These are phyloP conservation scores for Ceratocystis eucalypticola DNA, from an alignment of 2,329 filamentous ascomycete species.

Conservation along the genomic window DNA sequence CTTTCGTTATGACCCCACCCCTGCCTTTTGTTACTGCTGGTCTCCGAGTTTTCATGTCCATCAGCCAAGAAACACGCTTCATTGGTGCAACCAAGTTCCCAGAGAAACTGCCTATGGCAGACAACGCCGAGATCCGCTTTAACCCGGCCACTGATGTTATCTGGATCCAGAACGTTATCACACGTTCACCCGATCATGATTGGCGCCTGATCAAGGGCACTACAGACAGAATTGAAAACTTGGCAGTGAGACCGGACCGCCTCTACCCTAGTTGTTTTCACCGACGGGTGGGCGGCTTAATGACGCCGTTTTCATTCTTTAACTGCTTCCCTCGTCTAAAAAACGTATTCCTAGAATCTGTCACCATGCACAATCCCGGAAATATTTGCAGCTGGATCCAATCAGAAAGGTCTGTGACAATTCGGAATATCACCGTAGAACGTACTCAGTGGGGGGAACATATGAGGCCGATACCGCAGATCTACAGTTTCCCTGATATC, in stretches of 20 bases:
- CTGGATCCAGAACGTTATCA: background rate
- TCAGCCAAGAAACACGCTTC: slow-evolving; percentile 9
- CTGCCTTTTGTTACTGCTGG: slow-evolving; percentile 1
- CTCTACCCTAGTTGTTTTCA: background rate
- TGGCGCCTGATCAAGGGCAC: background rate
- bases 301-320: slow-evolving; percentile 4
- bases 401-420: slow-evolving; percentile 7
- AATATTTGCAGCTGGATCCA: slow-evolving; percentile 11
- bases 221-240: slow-evolving; percentile 12
- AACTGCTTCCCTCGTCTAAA: slow-evolving; percentile 11
- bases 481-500: slow-evolving; percentile 8
- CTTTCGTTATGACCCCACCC: background rate
- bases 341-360: slow-evolving; percentile 13
- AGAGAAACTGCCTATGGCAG: background rate
- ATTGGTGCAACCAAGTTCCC: slow-evolving; percentile 10
- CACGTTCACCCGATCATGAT: too few relatives aligned
- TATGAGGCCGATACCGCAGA: background rate
- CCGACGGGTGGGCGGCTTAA: background rate
- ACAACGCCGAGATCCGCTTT: slow-evolving; percentile 3
- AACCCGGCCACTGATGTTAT: slow-evolving; percentile 11
- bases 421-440: slow-evolving; percentile 12
- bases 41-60: slow-evolving; percentile 13
- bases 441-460: background rate
- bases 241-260: background rate
- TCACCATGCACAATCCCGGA: background rate